Base-by-base conservation (phyloP, 2,329 filamentous ascomycete genomes). In the Penicillium thymicola region DNA sequence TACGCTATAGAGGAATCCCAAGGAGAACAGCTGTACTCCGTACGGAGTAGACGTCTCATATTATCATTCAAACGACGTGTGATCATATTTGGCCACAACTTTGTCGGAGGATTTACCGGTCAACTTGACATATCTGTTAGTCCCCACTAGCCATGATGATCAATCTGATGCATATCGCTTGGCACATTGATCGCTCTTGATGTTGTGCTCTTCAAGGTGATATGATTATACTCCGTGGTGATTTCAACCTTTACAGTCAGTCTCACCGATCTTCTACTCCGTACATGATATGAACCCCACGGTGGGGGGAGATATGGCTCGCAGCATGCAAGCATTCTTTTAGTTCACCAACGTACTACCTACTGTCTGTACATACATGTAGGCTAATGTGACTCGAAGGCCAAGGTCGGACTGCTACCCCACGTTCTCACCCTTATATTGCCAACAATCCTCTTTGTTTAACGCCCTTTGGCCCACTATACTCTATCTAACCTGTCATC, bases 161-260 rank as follows among this genome's bases (percentile, higher is more conserved):
- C 62, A 61, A 64, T 66, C 54, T 63, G 61, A 66, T 65, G 57
- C 57, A 65, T 66, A 11, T 44, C 42, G 36, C 61, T 65, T 62
- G 58, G 58, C 61, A 38, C 27, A 55, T 36, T 58, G 60, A 63
- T 60, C 55, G 21, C 28, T 38, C 34, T 25, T 23, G 9, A 48
- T 11, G 2, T 11, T 43, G 14, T 3, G 25, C 28, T 38, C 18
- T 34, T 28, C 16, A 21, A 53, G 28, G 23, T 25, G 34, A 41
- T 41, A 9, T 36, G n/a, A n/a, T 34, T 32, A 32, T 32, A 32
- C 30, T 32, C 30, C 30, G 16, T 34, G 18, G 8, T 37, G 25
- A 21, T 42, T 23, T 41, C 27, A 32, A 11, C 27, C 37, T 30
- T 30, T 41, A 34, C 28, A 30, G 16, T 13, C 30, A 11, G 11